These are phyloP conservation scores for Fabrea salina DNA, from an alignment of 169 alveolate genomes.

Conservation along the genomic window DNA sequence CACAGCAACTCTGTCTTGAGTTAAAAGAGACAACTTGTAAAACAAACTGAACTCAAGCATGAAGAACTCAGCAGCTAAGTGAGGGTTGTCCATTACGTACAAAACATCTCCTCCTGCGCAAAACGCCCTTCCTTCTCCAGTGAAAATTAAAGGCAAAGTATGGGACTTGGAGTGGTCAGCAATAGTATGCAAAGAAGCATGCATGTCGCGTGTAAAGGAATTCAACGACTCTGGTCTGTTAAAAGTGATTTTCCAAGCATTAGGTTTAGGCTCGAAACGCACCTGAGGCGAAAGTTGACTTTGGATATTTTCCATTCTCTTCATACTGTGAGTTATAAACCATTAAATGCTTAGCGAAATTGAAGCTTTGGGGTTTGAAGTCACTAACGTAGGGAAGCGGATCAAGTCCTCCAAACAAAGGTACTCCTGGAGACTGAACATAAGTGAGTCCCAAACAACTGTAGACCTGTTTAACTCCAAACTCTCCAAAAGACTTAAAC, in stretches of 20 bases:
- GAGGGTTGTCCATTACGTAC: slow-evolving; percentile 49
- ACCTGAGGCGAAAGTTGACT: no score
- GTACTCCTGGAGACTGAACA: neutral
- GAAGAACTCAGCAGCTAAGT: slow-evolving; percentile 51
- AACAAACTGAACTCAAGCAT: slow-evolving; percentile 65
- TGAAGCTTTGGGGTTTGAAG: no score
- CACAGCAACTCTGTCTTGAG: slow-evolving; percentile 28
- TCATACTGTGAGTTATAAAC: no score
- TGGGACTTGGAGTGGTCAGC: no score
- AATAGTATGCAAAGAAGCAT: neutral
- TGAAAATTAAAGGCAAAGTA: no score
- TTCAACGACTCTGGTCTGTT: neutral
- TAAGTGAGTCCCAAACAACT: neutral
- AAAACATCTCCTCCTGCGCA: slow-evolving; percentile 89
- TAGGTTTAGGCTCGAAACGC: no score
- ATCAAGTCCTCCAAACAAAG: slow-evolving; percentile 17
- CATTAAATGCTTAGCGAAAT: no score
- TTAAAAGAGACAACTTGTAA: slow-evolving; percentile 57
- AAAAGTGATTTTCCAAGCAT: no score
- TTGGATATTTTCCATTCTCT: no score
- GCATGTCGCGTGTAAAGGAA: neutral
- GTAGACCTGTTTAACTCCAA: slow-evolving; percentile 6
- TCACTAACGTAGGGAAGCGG: slow-evolving; percentile 19
- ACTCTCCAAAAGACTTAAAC: no score
- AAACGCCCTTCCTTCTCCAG: slow-evolving; percentile 72